Evolutionary conservation across 163 green algal genomes (phyloP).

Genomic region (Scenedesmus sp.): DNA sequence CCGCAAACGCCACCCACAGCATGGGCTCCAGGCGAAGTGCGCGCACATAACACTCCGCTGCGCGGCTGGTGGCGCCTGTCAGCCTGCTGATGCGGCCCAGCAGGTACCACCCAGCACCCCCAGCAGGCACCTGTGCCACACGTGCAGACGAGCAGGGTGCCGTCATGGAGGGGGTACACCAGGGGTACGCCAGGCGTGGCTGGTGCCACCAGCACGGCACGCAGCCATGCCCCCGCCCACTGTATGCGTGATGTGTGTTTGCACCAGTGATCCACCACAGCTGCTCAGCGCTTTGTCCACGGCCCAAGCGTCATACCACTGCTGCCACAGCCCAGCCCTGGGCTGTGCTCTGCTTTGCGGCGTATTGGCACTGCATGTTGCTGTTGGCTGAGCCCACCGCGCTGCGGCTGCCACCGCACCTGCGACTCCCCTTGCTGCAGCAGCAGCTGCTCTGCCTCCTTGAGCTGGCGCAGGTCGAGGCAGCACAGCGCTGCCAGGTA

Average conservation of each 20-base stretch:
- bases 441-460: conserved; percentile 89
- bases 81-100: conserved; percentile 86
- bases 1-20: conserved; percentile 94
- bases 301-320: not conserved
- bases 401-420: not conserved
- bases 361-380: not conserved
- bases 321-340: not conserved
- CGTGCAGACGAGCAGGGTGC: not conserved
- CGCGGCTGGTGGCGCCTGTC: conserved; percentile 65
- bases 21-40: conserved; percentile 91
- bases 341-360: too few relatives aligned
- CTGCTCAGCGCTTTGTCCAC: too few relatives aligned
- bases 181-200: too few relatives aligned
- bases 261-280: too few relatives aligned
- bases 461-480: conserved; percentile 81
- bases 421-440: conserved; percentile 41
- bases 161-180: too few relatives aligned
- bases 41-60: conserved; percentile 76
- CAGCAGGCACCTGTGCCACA: conserved; percentile 85
- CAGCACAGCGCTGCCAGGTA: conserved; percentile 90
- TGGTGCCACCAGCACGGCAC: not conserved
- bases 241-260: not conserved
- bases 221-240: not conserved
- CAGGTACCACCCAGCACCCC: conserved; percentile 90
- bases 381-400: not conserved